These are phyloP conservation scores for Mortierella alpina DNA, from an alignment of 192 early-diverging fungal species.

Conservation along the genomic window DNA sequence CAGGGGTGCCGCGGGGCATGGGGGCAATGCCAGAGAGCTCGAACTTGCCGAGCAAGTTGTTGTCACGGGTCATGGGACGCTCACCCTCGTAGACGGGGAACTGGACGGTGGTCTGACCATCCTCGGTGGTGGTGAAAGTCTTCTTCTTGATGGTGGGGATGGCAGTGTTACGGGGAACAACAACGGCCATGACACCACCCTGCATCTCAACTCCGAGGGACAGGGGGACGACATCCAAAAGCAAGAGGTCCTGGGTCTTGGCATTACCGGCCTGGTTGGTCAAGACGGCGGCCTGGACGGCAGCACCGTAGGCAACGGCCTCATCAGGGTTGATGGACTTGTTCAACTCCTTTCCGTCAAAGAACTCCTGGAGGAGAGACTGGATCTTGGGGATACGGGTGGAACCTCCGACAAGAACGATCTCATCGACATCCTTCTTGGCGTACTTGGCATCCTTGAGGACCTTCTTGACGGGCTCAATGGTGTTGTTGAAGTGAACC, in stretches of 20 bases:
- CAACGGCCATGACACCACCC: slow-evolving; percentile 84
- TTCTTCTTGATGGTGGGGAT: slow-evolving; percentile 83
- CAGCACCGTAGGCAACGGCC: slow-evolving; percentile 93
- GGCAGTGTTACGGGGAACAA: slow-evolving; percentile 85
- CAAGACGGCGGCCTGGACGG: slow-evolving; percentile 88
- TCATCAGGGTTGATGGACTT: slow-evolving; percentile 97
- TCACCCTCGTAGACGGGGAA: slow-evolving; percentile 90
- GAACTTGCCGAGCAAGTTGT: slow-evolving; percentile 90
- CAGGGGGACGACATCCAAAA: slow-evolving; percentile 85
- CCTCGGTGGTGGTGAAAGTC: slow-evolving; percentile 81
- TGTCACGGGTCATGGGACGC: slow-evolving; percentile 87
- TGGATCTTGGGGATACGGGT: slow-evolving; percentile 96
- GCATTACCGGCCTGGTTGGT: slow-evolving; percentile 69
- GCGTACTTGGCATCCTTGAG: slow-evolving; percentile 84
- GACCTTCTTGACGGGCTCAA: slow-evolving; percentile 91
- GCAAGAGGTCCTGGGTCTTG: slow-evolving; percentile 72
- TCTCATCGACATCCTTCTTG: slow-evolving; percentile 83
- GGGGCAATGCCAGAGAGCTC: slow-evolving; percentile 82
- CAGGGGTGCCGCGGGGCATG: slow-evolving; percentile 80
- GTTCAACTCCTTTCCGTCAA: slow-evolving; percentile 83
- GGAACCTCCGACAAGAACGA: slow-evolving; percentile 90
- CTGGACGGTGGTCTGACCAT: slow-evolving; percentile 85
- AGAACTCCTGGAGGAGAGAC: slow-evolving; percentile 80
- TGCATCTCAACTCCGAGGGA: slow-evolving; percentile 87
- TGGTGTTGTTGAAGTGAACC: slow-evolving; percentile 88